Percentiles rank a stretch among this genome's conserved stretches.
Conservation (phyloP, 148 eudicot species). For the Dysphania ambrosioides region DNA sequence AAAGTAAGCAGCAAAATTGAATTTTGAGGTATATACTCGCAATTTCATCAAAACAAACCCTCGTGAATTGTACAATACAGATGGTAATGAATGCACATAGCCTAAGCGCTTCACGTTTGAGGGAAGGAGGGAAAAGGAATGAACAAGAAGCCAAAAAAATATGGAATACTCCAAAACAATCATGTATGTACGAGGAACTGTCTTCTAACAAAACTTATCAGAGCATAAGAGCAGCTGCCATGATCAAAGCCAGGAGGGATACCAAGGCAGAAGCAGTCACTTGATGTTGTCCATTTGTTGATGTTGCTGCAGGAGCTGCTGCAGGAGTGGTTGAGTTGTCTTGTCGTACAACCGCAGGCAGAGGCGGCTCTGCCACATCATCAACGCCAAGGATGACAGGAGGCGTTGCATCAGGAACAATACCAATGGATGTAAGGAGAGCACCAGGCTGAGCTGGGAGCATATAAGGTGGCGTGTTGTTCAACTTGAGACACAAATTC, state of each 20-base stretch:
- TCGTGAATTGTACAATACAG: conserved; percentile 15
- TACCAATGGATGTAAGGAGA: conserved; percentile 30
- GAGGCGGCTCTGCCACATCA: conserved; percentile 66
- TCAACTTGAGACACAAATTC: conserved; percentile 51
- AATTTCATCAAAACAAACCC: not conserved
- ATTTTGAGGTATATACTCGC: not conserved
- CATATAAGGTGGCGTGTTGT: conserved; percentile 47
- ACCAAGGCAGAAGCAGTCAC: conserved; percentile 17
- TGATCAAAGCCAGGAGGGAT: conserved; percentile 15
- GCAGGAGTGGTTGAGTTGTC: conserved; percentile 19
- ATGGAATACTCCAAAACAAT: not conserved
- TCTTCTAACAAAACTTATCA: conserved; percentile 12
- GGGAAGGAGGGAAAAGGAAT: not conserved
- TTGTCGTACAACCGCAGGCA: conserved; percentile 17
- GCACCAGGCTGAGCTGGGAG: conserved; percentile 43
- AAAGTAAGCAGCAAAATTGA: not conserved
- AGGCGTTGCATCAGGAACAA: conserved; percentile 39
- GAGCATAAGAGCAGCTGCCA: conserved; percentile 18
- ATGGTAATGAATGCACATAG: conserved; percentile 22
- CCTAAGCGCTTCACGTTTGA: not conserved
- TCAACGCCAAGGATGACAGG: conserved; percentile 49
- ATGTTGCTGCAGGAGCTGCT: not conserved
- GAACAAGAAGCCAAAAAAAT: not conserved
- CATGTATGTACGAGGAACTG: conserved; percentile 14
- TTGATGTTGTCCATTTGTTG: conserved; percentile 24